phyloP scores from a whole-genome alignment of 2,329 filamentous ascomycete genomes.

The Aspergillus cejpii region DNA sequence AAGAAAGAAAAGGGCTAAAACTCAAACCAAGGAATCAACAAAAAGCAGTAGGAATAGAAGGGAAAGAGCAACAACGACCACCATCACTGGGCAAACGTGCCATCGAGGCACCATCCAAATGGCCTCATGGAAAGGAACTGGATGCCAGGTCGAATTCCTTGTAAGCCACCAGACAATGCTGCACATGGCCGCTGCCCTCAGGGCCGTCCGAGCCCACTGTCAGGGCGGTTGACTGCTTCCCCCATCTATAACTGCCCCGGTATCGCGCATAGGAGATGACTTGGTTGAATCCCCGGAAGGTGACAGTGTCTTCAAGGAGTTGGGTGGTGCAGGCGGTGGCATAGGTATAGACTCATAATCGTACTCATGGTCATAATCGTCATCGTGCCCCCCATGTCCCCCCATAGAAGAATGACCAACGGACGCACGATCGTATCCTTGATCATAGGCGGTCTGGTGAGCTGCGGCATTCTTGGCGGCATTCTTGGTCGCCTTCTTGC shows the following conservation, averaged over 20 bases:
- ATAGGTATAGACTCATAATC: constrained; percentile 44
- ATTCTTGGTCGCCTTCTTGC: constrained; percentile 71
- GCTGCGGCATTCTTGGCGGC: constrained; percentile 44
- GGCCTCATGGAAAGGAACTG: background rate
- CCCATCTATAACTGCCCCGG: constrained; percentile 24
- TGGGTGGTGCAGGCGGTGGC: constrained; percentile 44
- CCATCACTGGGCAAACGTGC: background rate
- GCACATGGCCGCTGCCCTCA: background rate
- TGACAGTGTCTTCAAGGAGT: constrained; percentile 62
- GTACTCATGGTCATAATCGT: constrained; percentile 47
- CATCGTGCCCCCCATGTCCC: constrained; percentile 42
- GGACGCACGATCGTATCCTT: constrained; percentile 37
- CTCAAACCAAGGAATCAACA: constrained; percentile 4
- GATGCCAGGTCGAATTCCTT: background rate
- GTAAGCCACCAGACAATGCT: background rate
- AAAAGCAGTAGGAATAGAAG: background rate
- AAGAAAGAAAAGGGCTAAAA: constrained; percentile 4
- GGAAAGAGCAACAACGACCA: background rate
- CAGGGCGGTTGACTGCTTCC: constrained; percentile 30
- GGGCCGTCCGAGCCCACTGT: constrained; percentile 8
- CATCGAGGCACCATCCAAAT: background rate
- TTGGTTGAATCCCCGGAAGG: constrained; percentile 51
- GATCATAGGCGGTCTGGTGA: constrained; percentile 33
- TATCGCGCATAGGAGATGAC: constrained; percentile 14
- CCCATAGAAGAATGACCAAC: constrained; percentile 36